Percentiles rank a stretch among this genome's conserved stretches.
phyloP scores from a whole-genome alignment of 768 basidiomycete genomes.

The Leccinum broughii region DNA sequence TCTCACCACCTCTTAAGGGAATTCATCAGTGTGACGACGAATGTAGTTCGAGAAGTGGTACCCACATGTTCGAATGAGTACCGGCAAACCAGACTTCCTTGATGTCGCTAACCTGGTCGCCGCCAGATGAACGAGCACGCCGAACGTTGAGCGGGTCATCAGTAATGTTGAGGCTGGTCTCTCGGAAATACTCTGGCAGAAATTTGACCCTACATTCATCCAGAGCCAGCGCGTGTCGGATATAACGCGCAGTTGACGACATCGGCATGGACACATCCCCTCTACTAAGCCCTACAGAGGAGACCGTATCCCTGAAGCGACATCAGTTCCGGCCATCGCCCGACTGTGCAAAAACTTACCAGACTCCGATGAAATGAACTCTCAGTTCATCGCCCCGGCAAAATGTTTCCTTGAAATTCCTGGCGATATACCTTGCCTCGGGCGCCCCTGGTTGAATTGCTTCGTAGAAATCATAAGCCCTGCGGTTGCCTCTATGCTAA shows the following conservation, averaged over 20 bases:
- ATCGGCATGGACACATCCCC: conserved; percentile 49
- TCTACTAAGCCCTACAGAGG: conserved; percentile 46
- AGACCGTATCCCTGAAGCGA: conserved; percentile 45
- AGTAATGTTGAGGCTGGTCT: conserved; percentile 21
- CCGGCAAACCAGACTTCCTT: not conserved
- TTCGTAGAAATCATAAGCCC: not conserved
- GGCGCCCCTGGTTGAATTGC: not conserved
- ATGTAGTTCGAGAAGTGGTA: not conserved
- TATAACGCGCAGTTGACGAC: conserved; percentile 43
- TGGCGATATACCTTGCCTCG: not conserved
- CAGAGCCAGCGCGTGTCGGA: not conserved
- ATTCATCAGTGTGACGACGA: not conserved
- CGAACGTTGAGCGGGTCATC: not conserved
- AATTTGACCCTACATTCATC: not conserved
- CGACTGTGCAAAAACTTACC: conserved; percentile 30
- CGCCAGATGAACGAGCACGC: not conserved
- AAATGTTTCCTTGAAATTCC: conserved; percentile 1
- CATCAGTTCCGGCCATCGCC: not conserved
- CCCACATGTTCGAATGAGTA: conserved; percentile 25
- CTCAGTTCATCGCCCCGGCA: not conserved
- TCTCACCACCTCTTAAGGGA: conserved; percentile 9
- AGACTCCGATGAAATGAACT: conserved; percentile 43
- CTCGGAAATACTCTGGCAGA: conserved; percentile 7
- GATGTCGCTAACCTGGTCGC: conserved; percentile 33
- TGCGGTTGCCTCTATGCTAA: not conserved